Evolutionary conservation across 306 rosid genomes (phyloP), one percentile per base, ranked within the genome.

Genomic region (Citrullus amarus): DNA sequence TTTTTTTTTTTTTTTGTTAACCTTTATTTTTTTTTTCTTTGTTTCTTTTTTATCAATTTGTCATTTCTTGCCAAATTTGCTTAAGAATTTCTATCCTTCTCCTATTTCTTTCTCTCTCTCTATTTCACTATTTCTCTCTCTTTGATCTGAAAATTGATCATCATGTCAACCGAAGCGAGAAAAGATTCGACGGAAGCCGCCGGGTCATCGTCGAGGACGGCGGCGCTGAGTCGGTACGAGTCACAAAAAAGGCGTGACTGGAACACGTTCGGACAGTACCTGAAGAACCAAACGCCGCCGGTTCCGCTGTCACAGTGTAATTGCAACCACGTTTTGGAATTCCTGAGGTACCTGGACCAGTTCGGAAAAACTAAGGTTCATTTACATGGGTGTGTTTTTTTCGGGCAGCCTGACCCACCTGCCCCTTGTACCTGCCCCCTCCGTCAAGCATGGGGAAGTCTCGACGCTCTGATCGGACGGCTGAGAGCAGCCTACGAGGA

Each of bases 321-420:
- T 86, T 88, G 83, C 89, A 90, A 88, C 86, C 92, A 90, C 43
- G 92, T 90, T 4, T 82, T 90, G 0, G 94, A 88, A 22, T 90
- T 90, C 80, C 88, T 90, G 5, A 85, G 89, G 3, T 90, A 90
- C 86, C 84, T 88, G 0, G 94, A 90, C 68, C 94, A 90, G 75
- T 90, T 90, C 9, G 94, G 94, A 12, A 90, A 90, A 78, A 90
- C 94, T 1, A 90, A 90, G 87, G 90, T 90, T 76, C 94, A 90
- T 16, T 55, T 75, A 25, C 87, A 80, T 38, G 88, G 92, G 13
- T 90, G 94, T 57, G 85, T 86, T 56, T 90, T 88, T 38, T 90
- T 88, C 10, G 94, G 94, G 48, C 94, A 88, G 69, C 94, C 92
- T 1, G 94, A 90, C 78, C 94, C 94, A 11, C 94, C 94, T 0